Base-by-base conservation (phyloP, 257 asterid species). In the Solanum appendiculatum region DNA sequence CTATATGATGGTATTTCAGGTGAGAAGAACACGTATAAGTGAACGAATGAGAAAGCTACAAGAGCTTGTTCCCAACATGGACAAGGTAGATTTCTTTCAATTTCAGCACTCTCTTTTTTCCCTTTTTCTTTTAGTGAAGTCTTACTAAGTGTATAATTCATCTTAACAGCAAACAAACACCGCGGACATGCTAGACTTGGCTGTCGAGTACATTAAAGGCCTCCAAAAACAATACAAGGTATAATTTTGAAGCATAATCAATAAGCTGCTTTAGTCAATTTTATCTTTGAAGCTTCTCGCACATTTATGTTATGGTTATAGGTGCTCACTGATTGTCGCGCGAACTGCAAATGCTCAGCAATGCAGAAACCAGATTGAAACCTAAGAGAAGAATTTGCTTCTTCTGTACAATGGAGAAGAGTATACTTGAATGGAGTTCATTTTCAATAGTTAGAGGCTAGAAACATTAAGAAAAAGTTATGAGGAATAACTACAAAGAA, bases 21-120 rank as follows among this genome's bases (percentile, higher is more conserved):
- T 94, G 44, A 93, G 99, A 87, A 93, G 98, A 93, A 93, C 97
- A 4, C 93, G 94, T 85, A 96, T 96, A 85, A 96, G 99, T 75
- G 99, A 96, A 89, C 89, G 99, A 88, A 96, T 96, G 98, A 94
- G 96, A 89, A 96, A 93, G 78, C 90, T 96, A 90, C 98, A 96
- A 81, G 99, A 96, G 25, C 93, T 96, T 86, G 99, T 96, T 25
- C 99, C 99, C 18, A 96, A 96, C 91, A 96, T 95, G 99, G 98
- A 96, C 56, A 95, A 95, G 93, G 99, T 95, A 69, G 54, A 25
- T 56, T 81, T 18, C 83, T 39, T 66, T 25, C 95, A 92, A 87
- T 91, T 83, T 91, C 96, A 21, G 70, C 90, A 31, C 40, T 27
- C 42, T 29, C 21, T n/a, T 21, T 33, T 5, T 16, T 25, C 23